phyloP scores from a whole-genome alignment of 768 basidiomycete species.

The Exidia glandulosa region DNA sequence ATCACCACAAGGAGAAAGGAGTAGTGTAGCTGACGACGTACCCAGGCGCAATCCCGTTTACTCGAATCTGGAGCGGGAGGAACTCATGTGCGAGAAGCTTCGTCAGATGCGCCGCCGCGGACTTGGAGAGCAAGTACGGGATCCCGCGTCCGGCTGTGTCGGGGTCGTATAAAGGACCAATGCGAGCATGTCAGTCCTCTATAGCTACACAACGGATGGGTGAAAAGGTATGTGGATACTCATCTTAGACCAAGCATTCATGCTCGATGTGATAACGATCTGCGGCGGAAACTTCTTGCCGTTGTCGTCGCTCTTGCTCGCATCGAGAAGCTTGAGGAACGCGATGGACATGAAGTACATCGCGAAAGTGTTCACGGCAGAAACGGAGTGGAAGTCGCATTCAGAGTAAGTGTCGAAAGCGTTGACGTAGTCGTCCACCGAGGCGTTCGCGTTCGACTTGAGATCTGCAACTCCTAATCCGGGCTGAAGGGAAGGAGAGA shows the following conservation, averaged over 20 bases:
- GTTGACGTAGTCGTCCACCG: conserved; percentile 26
- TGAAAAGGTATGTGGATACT: neutral
- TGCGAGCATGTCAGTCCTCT: no score
- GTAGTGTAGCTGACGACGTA: conserved; percentile 4
- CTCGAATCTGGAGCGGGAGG: conserved; percentile 34
- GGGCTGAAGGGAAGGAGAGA: no score
- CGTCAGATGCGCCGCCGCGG: conserved; percentile 36
- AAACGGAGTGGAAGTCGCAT: conserved; percentile 24
- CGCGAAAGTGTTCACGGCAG: conserved; percentile 32
- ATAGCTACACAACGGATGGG: no score
- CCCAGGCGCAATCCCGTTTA: conserved; percentile 39
- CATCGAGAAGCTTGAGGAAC: conserved; percentile 40
- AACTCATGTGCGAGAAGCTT: conserved; percentile 36
- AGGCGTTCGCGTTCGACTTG: conserved; percentile 15
- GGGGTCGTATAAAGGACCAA: conserved; percentile 22
- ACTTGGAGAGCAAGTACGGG: conserved; percentile 39
- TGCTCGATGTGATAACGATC: conserved; percentile 38
- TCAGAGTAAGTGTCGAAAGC: conserved; percentile 28
- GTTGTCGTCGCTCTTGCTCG: conserved; percentile 25
- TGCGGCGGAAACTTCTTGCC: conserved; percentile 37
- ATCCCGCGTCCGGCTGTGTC: conserved; percentile 28
- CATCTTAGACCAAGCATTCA: conserved; percentile 45
- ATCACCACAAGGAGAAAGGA: neutral
- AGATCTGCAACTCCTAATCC: neutral
- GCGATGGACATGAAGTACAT: conserved; percentile 49